phyloP scores from a whole-genome alignment of 176 grass and related monocot genomes.

The Avena atlantica region DNA sequence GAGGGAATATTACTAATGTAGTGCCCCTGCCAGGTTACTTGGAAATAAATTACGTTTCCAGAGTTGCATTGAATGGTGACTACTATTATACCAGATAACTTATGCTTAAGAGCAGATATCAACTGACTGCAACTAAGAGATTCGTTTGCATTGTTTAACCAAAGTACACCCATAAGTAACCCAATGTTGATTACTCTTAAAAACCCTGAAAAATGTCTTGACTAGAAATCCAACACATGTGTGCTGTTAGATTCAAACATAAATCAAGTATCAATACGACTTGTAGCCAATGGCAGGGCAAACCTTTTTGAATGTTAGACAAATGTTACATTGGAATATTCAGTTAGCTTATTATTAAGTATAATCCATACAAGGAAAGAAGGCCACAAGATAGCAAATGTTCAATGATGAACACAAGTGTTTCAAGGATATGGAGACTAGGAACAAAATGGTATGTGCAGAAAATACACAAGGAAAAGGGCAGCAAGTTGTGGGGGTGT shows the following conservation, averaged over 20 bases:
- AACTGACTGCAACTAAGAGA: background rate
- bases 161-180: background rate
- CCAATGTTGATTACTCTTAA: background rate
- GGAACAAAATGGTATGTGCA: background rate
- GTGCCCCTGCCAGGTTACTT: background rate
- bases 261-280: constrained; percentile 7
- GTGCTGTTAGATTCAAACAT: background rate
- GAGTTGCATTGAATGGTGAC: background rate
- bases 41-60: background rate
- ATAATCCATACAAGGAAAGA: background rate
- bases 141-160: constrained; percentile 16
- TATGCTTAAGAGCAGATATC: background rate
- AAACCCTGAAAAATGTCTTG: constrained; percentile 18
- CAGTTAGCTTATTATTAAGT: background rate
- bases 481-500: background rate
- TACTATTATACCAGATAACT: background rate
- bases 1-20: background rate
- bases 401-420: constrained; percentile 3
- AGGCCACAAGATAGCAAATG: background rate
- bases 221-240: constrained; percentile 1
- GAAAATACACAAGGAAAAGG: constrained; percentile 5
- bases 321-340: background rate
- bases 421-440: constrained; percentile 17
- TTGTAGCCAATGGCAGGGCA: background rate
- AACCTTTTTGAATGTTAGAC: background rate